Percentiles rank a stretch among this genome's conserved stretches.
These are phyloP conservation scores for Capsicum pubescens DNA, from an alignment of 257 asterid genomes.

Conservation along the genomic window DNA sequence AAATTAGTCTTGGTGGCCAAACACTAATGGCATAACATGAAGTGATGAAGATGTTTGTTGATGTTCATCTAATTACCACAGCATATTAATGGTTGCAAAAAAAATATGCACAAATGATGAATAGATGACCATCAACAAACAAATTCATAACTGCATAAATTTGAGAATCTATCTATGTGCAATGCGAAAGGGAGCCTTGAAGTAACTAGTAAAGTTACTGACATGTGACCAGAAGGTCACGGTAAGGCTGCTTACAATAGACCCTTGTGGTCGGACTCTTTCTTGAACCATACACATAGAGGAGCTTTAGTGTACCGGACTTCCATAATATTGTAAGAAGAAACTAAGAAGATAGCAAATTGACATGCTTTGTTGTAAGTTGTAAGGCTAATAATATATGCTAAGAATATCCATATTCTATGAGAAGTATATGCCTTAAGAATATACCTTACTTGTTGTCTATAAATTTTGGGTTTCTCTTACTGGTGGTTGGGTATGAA, in stretches of 20 bases:
- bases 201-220: too few species aligned
- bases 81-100: neutral
- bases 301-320: too few species aligned
- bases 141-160: conserved; percentile 4
- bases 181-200: neutral
- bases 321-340: neutral
- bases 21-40: neutral
- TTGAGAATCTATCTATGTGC: neutral
- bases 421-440: neutral
- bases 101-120: neutral
- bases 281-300: too few species aligned
- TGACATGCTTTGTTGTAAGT: neutral
- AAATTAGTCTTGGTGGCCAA: too few species aligned
- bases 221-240: too few species aligned
- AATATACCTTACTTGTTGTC: conserved; percentile 21
- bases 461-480: neutral
- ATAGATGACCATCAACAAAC: conserved; percentile 29
- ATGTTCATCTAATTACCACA: conserved; percentile 23
- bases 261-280: too few species aligned
- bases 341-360: neutral
- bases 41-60: conserved; percentile 27
- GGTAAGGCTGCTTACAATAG: too few species aligned
- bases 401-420: neutral
- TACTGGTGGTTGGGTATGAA: neutral
- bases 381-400: neutral